A percentile compares a stretch with the other conserved stretches of the same genome.
Evolutionary conservation across 1,284 basidiomycete genomes (phyloP).

Genomic region (Sporisorium exsertum): DNA sequence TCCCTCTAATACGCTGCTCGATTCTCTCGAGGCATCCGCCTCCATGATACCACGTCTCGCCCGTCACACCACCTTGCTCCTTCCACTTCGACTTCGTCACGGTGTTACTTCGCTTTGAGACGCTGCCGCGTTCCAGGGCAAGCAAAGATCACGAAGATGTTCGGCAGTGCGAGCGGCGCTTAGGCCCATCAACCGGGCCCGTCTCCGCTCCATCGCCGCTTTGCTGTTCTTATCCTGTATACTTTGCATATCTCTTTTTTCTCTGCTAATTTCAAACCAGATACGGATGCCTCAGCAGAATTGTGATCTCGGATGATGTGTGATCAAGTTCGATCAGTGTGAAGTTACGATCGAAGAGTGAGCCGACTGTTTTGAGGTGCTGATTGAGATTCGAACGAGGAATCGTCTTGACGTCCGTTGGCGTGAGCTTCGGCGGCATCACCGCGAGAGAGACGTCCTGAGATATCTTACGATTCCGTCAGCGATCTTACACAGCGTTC

Average conservation of each 20-base stretch:
- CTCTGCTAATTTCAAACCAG: conserved; percentile 22
- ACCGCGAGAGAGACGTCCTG: no score
- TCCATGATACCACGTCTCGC: conserved; percentile 37
- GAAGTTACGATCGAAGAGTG: no score
- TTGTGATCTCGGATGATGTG: neutral
- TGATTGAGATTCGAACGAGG: neutral
- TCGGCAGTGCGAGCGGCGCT: neutral
- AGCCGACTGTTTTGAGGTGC: neutral
- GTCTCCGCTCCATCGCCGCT: neutral
- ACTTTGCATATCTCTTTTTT: conserved; percentile 8
- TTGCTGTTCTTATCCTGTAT: conserved; percentile 1
- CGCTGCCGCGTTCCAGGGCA: neutral
- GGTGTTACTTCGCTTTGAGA: neutral
- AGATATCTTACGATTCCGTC: no score
- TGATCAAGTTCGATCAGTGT: neutral
- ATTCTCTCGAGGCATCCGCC: conserved; percentile 2
- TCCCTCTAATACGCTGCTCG: neutral
- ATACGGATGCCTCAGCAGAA: neutral
- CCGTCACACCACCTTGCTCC: neutral
- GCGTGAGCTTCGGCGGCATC: no score
- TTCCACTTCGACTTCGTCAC: conserved; percentile 15
- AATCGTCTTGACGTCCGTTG: no score
- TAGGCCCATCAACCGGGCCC: neutral
- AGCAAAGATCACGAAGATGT: neutral
- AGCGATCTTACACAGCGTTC: no score